Evolutionary conservation across 2,329 filamentous ascomycete species (phyloP).

Genomic region (Fusarium musae): DNA sequence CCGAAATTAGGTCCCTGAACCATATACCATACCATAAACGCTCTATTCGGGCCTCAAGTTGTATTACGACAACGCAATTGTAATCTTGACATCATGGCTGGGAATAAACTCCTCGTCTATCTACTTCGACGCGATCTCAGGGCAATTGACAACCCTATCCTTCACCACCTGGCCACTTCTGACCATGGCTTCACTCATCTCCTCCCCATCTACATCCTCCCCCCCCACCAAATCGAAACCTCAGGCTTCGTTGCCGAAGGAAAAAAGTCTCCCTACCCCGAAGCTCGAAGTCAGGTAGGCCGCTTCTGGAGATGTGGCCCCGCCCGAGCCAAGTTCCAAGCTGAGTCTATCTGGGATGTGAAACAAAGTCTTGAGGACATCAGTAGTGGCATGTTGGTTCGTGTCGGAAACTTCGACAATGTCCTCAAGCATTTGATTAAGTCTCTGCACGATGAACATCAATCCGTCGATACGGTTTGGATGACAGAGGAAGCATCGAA

Average conservation of each 20-base stretch:
- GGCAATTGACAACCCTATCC: constrained; percentile 77
- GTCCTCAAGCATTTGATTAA: constrained; percentile 69
- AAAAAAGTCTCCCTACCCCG: constrained; percentile 71
- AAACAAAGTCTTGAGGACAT: constrained; percentile 69
- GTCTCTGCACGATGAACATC: constrained; percentile 54
- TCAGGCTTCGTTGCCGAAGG: constrained; percentile 74
- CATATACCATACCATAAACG: not conserved
- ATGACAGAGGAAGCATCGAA: constrained; percentile 76
- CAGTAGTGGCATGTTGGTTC: constrained; percentile 70
- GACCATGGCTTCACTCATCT: constrained; percentile 73
- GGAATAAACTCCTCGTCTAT: constrained; percentile 71
- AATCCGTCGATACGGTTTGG: constrained; percentile 73
- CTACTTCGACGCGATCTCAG: constrained; percentile 79
- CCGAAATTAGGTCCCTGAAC: not conserved
- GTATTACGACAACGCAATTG: not conserved
- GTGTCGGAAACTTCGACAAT: constrained; percentile 70
- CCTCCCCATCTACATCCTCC: constrained; percentile 76
- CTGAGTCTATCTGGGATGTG: constrained; percentile 78
- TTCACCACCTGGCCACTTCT: constrained; percentile 66
- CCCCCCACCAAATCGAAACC: constrained; percentile 77
- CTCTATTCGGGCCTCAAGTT: not conserved
- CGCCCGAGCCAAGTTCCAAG: constrained; percentile 76
- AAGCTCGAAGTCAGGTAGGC: constrained; percentile 72
- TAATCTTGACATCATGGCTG: constrained; percentile 44
- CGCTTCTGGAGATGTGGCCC: constrained; percentile 80